phyloP scores from a whole-genome alignment of 139 green algal genomes.

The Picochlorum costavermella region DNA sequence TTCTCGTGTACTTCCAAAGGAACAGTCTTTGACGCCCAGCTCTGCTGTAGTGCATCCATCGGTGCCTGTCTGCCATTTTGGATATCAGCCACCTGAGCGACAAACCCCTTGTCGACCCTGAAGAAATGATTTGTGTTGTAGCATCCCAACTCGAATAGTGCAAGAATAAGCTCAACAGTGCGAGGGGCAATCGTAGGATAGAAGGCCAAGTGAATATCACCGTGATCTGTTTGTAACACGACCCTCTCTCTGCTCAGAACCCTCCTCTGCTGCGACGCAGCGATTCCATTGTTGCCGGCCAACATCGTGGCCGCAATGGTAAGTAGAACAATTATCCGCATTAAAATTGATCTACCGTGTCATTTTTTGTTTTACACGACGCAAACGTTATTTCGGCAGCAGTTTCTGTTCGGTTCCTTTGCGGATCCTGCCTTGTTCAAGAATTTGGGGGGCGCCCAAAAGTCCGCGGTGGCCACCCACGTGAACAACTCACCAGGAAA shows the following conservation, averaged over 20 bases:
- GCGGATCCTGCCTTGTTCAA: too few relatives aligned
- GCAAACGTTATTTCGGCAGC: too few relatives aligned
- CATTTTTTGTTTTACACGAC: too few relatives aligned
- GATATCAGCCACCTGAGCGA: constrained; percentile 74
- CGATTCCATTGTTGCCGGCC: too few relatives aligned
- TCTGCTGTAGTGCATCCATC: constrained; percentile 49
- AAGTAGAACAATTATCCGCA: too few relatives aligned
- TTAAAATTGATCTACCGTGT: too few relatives aligned
- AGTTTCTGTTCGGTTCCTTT: too few relatives aligned
- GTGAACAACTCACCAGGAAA: too few relatives aligned
- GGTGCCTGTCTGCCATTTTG: constrained; percentile 34
- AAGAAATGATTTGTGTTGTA: constrained; percentile 86
- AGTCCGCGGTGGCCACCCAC: too few relatives aligned
- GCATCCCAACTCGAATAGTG: constrained; percentile 50
- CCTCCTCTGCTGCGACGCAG: too few relatives aligned
- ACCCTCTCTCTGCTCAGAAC: constrained; percentile 22
- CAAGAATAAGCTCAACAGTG: constrained; percentile 70
- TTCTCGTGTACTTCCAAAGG: constrained; percentile 62
- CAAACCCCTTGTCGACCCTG: constrained; percentile 80
- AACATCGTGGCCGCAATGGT: too few relatives aligned
- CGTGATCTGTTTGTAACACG: constrained; percentile 54
- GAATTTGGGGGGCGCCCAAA: too few relatives aligned
- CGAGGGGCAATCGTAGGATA: constrained; percentile 50
- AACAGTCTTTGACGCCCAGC: constrained; percentile 49
- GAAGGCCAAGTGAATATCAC: constrained; percentile 73